Evolutionary conservation across 2,329 filamentous ascomycete genomes (phyloP), one percentile per base, ranked within the genome.

Genomic region (Zelopaecilomyces penicillatus): DNA sequence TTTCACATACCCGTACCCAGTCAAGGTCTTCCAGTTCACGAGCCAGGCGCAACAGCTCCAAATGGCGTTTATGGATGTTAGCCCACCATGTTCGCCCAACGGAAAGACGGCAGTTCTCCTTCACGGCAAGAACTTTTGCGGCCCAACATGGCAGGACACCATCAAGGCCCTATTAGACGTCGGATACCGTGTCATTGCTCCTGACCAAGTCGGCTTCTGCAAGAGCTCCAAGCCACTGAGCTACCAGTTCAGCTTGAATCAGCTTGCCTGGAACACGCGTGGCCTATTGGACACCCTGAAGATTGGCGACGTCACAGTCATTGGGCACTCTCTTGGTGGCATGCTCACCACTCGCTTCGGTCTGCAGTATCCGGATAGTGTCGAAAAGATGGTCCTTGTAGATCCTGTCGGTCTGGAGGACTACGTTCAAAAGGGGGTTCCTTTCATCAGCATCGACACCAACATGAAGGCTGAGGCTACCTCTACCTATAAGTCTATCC

Each of bases 41-140:
- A 73, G 71, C 35, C 73, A 77, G 55, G 57, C 60, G 10, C 63
- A 69, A 39, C 56, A 65, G n/a, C 57, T 76, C 28, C 64, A 73
- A 36, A 78, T 77, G 74, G 73, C 73, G 11, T 77, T 75, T 51
- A 75, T 78, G 71, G 74, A 78, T 48, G 53, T 77, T 27, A 41
- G 57, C 9, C 70, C 70, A 6, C 57, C 52, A 2, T 52, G 50
- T 42, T 43, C 52, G 29, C 48, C 62, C 39, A 65, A 63, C 45
- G 63, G 61, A 36, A 69, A 65, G 51, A 70, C 65, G 0, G 70
- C 67, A 28, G 59, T 75, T 6, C 64, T 77, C 31, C 57, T 78
- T 11, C 74, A 78, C 53, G 74, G 74, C 51, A 76, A 75, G 58
- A 77, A 76, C 58, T 78, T 78, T 50, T 78, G 74, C 55, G 69